These are phyloP conservation scores for Leccinum imitatum DNA, from an alignment of 768 basidiomycete genomes.

Conservation along the genomic window DNA sequence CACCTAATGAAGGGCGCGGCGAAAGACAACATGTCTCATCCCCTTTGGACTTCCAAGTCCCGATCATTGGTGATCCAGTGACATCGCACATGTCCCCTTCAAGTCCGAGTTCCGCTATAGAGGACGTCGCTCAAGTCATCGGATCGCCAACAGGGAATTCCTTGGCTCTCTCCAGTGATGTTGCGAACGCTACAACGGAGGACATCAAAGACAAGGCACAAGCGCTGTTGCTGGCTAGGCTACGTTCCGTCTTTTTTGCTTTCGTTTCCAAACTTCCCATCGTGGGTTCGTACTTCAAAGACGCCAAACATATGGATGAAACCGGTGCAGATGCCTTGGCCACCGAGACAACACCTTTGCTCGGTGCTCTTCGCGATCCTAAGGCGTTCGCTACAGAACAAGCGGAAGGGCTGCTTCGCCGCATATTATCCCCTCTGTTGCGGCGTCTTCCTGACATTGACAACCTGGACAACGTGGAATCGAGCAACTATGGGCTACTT, in stretches of 20 bases:
- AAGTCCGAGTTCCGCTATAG: not conserved
- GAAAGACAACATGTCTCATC: not conserved
- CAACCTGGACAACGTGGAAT: slow-evolving; percentile 15
- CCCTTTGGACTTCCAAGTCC: not conserved
- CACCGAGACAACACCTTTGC: slow-evolving; percentile 28
- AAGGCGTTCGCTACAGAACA: slow-evolving; percentile 21
- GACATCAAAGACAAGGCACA: slow-evolving; percentile 7
- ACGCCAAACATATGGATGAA: slow-evolving; percentile 4
- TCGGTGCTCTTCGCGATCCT: slow-evolving; percentile 24
- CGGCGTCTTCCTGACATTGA: slow-evolving; percentile 21
- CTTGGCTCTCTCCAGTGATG: not conserved
- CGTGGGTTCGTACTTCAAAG: slow-evolving; percentile 22
- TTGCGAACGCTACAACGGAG: not conserved
- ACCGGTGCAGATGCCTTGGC: not conserved
- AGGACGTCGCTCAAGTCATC: not conserved
- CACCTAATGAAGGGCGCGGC: not conserved
- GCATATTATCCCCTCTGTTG: slow-evolving; percentile 15
- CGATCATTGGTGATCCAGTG: not conserved
- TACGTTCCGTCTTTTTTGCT: slow-evolving; percentile 12
- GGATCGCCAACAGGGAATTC: not conserved
- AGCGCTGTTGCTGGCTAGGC: slow-evolving; percentile 6
- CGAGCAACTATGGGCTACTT: slow-evolving; percentile 4
- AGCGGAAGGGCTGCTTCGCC: slow-evolving; percentile 18
- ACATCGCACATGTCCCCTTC: not conserved
- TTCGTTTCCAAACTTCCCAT: slow-evolving; percentile 23